Evolutionary conservation across 164 flowering plant genomes (phyloP).

Genomic region (Berberis thunbergii): DNA sequence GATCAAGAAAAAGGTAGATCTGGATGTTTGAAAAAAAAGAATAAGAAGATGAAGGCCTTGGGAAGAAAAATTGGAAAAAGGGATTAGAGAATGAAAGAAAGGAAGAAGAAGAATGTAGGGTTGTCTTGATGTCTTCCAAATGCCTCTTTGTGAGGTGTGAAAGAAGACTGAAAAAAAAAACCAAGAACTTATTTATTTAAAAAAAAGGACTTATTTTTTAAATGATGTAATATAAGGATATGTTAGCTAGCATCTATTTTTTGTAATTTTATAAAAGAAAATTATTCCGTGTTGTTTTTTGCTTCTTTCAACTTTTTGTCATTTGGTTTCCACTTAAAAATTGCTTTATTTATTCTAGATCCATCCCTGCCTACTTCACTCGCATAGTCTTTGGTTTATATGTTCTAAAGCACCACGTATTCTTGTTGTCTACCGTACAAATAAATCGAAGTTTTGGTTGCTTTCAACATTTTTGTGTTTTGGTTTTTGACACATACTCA

Average conservation of each 20-base stretch:
- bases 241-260: neutral
- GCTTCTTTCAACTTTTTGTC: slow-evolving; percentile 6
- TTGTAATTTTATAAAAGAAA: neutral
- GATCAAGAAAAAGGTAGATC: neutral
- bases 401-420: neutral
- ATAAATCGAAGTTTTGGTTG: no score
- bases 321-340: neutral
- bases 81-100: slow-evolving; percentile 1
- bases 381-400: neutral
- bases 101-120: slow-evolving; percentile 8
- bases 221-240: no score
- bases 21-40: neutral
- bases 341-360: no score
- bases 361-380: neutral
- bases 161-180: neutral
- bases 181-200: no score
- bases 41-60: neutral
- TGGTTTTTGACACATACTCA: no score
- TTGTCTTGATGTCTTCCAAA: slow-evolving; percentile 8
- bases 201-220: neutral
- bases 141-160: neutral
- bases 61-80: neutral
- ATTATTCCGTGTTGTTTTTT: slow-evolving; percentile 3
- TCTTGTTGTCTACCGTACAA: neutral
- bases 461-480: no score